Conservation (phyloP, 768 basidiomycete species). For the Phlebiopsis flavidoalba region DNA sequence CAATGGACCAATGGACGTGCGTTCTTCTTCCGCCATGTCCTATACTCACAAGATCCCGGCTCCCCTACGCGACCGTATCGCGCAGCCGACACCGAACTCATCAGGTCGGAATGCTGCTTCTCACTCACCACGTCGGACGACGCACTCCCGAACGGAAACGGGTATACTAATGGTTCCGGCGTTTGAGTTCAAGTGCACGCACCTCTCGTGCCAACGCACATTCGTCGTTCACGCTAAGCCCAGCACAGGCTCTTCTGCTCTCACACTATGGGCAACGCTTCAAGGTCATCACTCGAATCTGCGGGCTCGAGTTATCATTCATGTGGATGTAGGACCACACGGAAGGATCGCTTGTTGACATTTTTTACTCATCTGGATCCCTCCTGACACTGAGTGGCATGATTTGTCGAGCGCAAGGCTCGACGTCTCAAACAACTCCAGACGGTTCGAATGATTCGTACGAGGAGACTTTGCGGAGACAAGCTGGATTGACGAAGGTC, state of each 20-base stretch:
- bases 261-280: conserved; percentile 70
- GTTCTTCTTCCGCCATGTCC: conserved; percentile 45
- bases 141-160: conserved; percentile 39
- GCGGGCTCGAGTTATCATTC: conserved; percentile 85
- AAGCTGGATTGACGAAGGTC: conserved; percentile 61
- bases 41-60: conserved; percentile 39
- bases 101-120: conserved; percentile 52
- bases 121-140: conserved; percentile 47
- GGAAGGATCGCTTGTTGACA: conserved; percentile 43
- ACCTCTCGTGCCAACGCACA: conserved; percentile 50
- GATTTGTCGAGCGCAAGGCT: conserved; percentile 49
- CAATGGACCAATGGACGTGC: conserved; percentile 20
- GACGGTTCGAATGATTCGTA: conserved; percentile 46
- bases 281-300: conserved; percentile 75
- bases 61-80: conserved; percentile 42
- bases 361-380: conserved; percentile 52
- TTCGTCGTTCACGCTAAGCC: conserved; percentile 29
- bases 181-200: conserved; percentile 32
- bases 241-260: conserved; percentile 53
- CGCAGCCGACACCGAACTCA: conserved; percentile 52
- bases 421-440: conserved; percentile 43
- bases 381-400: conserved; percentile 57
- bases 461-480: conserved; percentile 61
- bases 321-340: conserved; percentile 57
- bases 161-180: conserved; percentile 18